Evolutionary conservation across 192 early-diverging fungal genomes (phyloP), one percentile per base, ranked within the genome.

Genomic region (Podila epigama): DNA sequence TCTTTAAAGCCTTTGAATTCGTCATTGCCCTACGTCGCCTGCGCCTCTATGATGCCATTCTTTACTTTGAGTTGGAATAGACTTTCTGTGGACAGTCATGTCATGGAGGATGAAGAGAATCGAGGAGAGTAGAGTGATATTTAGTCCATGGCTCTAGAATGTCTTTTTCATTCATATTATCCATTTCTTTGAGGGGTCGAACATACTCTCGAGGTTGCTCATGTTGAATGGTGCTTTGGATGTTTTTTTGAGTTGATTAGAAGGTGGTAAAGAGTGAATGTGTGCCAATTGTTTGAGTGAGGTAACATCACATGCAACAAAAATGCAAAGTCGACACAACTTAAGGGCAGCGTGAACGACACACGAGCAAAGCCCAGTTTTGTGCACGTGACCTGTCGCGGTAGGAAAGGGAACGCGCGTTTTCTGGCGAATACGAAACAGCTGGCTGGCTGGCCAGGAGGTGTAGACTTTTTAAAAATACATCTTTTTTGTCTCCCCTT

Each of bases 181-280:
- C 2, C 25, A 22, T 5, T 12, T 18, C 4, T 16, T 29, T 18
- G 7, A 15, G 6, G 41, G 20, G 13, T 12, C 29, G 51, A 8
- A 50, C 68, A n/a, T 68, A 75, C 72, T 68, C 51, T 75, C 72
- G 41, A 75, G 72, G 53, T 67, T 67, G 51, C 72, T 75, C 72
- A 75, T 75, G 65, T 53, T 48, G 44, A 48, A 9, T 48, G 6
- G 6, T 48, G 44, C 2, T 8, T 42, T 68, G 62, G 34, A 20
- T 32, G 33, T 60, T 16, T 52, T 1, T 60, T 2, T 33, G 33
- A 28, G 34, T 33, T 22, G 22, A 54, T 48, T 6, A 37, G 34
- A 40, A n/a, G 18, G 5, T 0, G 25, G 4, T 27, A 27, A 22
- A 5, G 50, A n/a, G n/a, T n/a, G n/a, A n/a, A n/a, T n/a, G n/a